Conservation (phyloP, 768 basidiomycete species). For the Sporobolomyces roseus region DNA sequence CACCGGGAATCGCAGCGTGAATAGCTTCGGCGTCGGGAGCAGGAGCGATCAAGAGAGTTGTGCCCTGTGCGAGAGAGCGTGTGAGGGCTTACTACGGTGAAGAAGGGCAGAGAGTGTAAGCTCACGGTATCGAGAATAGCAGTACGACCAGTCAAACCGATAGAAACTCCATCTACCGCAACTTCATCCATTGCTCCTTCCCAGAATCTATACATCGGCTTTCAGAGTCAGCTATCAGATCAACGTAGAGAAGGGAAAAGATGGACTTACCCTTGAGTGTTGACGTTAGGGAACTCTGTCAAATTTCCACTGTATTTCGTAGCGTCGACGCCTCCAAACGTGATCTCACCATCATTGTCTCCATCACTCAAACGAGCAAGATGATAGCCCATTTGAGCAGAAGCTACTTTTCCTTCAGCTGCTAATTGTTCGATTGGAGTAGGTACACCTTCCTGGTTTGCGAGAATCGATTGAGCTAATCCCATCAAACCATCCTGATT, state of each 20-base stretch:
- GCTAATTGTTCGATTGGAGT: slow-evolving; percentile 74
- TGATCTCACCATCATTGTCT: slow-evolving; percentile 65
- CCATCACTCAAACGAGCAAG: slow-evolving; percentile 68
- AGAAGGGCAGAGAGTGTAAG: neutral
- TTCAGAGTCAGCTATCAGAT: neutral
- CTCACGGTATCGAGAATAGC: slow-evolving; percentile 65
- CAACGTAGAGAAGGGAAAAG: neutral
- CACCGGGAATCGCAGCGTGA: slow-evolving; percentile 59
- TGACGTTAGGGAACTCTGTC: slow-evolving; percentile 63
- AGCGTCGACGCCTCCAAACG: slow-evolving; percentile 70
- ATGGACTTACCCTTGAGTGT: slow-evolving; percentile 52
- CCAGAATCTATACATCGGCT: slow-evolving; percentile 61
- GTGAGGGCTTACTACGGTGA: neutral
- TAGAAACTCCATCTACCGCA: slow-evolving; percentile 57
- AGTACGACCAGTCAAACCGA: slow-evolving; percentile 56
- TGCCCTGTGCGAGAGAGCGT: slow-evolving; percentile 32
- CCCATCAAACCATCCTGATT: slow-evolving; percentile 60
- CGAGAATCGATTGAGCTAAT: slow-evolving; percentile 65
- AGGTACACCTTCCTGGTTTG: slow-evolving; percentile 57
- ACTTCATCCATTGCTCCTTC: slow-evolving; percentile 63
- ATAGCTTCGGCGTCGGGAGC: slow-evolving; percentile 58
- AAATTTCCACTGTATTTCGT: slow-evolving; percentile 63
- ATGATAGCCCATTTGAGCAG: slow-evolving; percentile 72
- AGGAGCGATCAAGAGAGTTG: slow-evolving; percentile 51
- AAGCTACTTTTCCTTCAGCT: slow-evolving; percentile 57